Evolutionary conservation across 2,329 filamentous ascomycete genomes (phyloP), one percentile per base, ranked within the genome.

Genomic region (Aspergillus tubingensis): DNA sequence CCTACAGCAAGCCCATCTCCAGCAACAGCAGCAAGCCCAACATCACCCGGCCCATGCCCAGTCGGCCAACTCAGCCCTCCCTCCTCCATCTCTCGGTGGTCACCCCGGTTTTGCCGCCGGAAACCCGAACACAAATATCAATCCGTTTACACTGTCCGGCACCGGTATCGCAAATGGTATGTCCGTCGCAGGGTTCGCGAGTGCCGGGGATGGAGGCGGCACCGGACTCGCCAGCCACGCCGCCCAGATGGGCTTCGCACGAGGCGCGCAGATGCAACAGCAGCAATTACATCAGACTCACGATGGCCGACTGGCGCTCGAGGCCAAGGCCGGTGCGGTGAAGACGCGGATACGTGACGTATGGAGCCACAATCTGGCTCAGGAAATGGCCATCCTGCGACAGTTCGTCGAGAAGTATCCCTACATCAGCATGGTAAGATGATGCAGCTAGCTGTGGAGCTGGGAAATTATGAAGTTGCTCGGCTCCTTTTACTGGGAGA

Each of bases 371-470:
- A 98, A 98, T 71, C 79, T 98, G 64, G 86, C 91, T 25, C 90
- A 96, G 72, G 95, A 99, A 80, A 95, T 99, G 89, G 89, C 87
- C 8, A 82, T 90, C 53, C 78, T 99, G 67, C 85, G 94, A 75
- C 87, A 90, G 61, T 80, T 98, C 70, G 87, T 98, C 65, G 91
- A 96, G 63, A 91, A 90, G 71, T 98, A 96, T 76, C 91, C 92
- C 44, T 98, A 96, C 74, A 94, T 99, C 77, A 94, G 93, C 69
- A 98, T 99, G 95, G 93, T 96, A 81, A 82, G 89, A 23, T 21
- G 89, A 23, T 21, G 10, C 3, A 43, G 21, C 13, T 32, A 57
- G 17, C 17, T 15, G 21, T 15, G 50, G 11, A 21, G 19, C 36
- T 15, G 7, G 19, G 25, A 19, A 36, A 23, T 13, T 27, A 8